Percentiles rank a stretch among this genome's conserved stretches.
phyloP scores from a whole-genome alignment of 2,329 filamentous ascomycete species.

The Alternaria dauci region DNA sequence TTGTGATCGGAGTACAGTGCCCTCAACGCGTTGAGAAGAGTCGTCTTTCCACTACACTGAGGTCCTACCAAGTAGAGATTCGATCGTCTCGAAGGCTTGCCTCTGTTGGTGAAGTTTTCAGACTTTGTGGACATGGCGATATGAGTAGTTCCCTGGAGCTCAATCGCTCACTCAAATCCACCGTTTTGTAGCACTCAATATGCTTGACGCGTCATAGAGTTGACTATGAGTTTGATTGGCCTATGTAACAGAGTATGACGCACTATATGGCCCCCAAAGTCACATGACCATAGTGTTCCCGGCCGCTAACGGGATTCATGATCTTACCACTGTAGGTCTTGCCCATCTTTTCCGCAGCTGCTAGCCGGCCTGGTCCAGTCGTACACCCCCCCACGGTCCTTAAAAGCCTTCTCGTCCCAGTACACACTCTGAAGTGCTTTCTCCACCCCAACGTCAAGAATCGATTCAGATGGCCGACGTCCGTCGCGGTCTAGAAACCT shows the following conservation, averaged over 20 bases:
- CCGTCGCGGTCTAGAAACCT: conserved; percentile 56
- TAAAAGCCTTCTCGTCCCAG: conserved; percentile 59
- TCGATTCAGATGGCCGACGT: conserved; percentile 45
- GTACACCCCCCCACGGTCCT: conserved; percentile 58
- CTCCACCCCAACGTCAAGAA: conserved; percentile 58
- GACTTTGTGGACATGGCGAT: not conserved
- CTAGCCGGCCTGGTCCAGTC: conserved; percentile 52
- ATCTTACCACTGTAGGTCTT: conserved; percentile 15
- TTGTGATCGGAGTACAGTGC: conserved; percentile 2
- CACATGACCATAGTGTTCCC: not conserved
- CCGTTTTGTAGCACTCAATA: not conserved
- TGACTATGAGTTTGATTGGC: not conserved
- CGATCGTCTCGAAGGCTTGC: not conserved
- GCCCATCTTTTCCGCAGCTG: conserved; percentile 2
- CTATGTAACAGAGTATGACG: not conserved
- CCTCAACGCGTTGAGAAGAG: conserved; percentile 5
- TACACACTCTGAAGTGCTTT: conserved; percentile 56
- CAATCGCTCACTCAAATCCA: not conserved
- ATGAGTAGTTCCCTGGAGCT: not conserved
- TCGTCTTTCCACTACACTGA: conserved; percentile 7
- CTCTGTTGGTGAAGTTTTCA: conserved; percentile 14
- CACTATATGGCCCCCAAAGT: not conserved
- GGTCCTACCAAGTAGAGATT: conserved; percentile 6
- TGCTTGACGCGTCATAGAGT: not conserved
- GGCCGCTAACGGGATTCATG: not conserved